These are phyloP conservation scores for Trichomonas tenax DNA, from an alignment of 208 protist genomes.

Conservation along the genomic window DNA sequence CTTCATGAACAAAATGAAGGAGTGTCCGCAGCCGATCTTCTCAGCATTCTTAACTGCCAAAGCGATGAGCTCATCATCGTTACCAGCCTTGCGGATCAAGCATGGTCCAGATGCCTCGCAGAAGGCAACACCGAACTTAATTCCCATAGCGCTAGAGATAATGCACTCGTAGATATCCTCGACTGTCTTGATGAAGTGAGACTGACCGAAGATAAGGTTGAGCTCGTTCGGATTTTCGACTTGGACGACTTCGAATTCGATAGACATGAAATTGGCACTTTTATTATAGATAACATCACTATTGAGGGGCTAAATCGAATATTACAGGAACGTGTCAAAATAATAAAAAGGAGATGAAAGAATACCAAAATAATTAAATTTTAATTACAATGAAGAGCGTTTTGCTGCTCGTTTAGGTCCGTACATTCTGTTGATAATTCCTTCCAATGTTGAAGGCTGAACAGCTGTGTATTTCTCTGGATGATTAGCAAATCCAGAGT, in stretches of 20 bases:
- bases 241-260: background rate
- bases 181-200: slow-evolving; percentile 14
- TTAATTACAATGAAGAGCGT: no score
- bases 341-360: no score
- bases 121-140: slow-evolving; percentile 11
- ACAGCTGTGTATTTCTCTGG: background rate
- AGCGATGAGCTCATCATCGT: background rate
- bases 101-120: background rate
- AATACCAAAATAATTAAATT: no score
- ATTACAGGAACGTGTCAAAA: no score
- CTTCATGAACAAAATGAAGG: background rate
- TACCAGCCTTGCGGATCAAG: background rate
- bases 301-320: no score
- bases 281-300: background rate
- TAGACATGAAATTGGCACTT: background rate
- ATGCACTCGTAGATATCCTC: background rate
- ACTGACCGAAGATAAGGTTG: slow-evolving; percentile 15
- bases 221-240: slow-evolving; percentile 7
- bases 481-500: background rate
- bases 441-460: background rate
- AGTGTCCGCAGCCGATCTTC: slow-evolving; percentile 3
- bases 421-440: background rate
- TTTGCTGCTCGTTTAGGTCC: background rate
- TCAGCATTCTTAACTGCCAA: background rate
- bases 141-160: background rate